Evolutionary conservation across 441 rosid species (phyloP).

Genomic region (Jatropha podagrica): DNA sequence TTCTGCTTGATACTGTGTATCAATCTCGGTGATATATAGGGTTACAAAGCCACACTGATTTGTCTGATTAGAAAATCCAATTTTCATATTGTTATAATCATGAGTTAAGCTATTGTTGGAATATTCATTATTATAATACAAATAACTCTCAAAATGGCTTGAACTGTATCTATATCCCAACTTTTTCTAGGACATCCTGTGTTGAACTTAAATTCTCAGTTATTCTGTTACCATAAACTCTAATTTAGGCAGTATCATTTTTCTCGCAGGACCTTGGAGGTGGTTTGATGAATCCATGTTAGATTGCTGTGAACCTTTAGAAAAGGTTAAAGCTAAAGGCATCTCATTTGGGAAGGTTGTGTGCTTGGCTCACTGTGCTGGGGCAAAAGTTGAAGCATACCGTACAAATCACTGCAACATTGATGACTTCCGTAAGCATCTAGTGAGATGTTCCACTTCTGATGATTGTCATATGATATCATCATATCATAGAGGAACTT

Average conservation of each 20-base stretch:
- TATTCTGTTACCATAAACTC: not conserved
- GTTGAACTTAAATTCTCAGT: not conserved
- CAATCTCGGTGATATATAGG: not conserved
- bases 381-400: constrained; percentile 85
- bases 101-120: not conserved
- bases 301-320: constrained; percentile 89
- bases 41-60: not conserved
- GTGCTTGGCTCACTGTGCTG: constrained; percentile 84
- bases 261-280: constrained; percentile 89
- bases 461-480: constrained; percentile 79
- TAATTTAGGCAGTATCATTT: constrained; percentile 6
- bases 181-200: not conserved
- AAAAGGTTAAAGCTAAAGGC: constrained; percentile 74
- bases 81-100: not conserved
- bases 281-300: constrained; percentile 98
- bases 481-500: constrained; percentile 66
- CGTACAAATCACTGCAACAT: constrained; percentile 71
- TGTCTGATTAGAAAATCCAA: not conserved
- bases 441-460: constrained; percentile 57
- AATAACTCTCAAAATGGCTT: not conserved
- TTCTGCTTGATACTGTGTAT: not conserved
- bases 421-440: constrained; percentile 65
- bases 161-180: not conserved
- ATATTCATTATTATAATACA: not conserved
- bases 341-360: constrained; percentile 87